Evolutionary conservation across 352 stramenopile species (phyloP).

Genomic region (Globisporangium paddicum): DNA sequence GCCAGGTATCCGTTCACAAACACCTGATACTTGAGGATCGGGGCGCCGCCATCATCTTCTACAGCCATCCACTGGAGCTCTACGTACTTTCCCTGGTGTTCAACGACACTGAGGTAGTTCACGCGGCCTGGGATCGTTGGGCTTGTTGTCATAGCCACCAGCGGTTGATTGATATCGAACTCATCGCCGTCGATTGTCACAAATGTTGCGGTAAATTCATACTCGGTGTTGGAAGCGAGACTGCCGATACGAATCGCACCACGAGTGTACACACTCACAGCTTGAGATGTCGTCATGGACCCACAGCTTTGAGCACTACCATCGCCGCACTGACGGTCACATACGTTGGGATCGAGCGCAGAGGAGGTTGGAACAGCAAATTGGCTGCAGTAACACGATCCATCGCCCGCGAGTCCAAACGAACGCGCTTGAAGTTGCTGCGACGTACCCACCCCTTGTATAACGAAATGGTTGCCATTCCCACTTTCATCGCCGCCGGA

Average conservation of each 20-base stretch:
- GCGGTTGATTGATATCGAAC: slow-evolving; percentile 22
- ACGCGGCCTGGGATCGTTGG: slow-evolving; percentile 34
- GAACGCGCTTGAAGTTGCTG: slow-evolving; percentile 5
- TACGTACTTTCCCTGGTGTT: slow-evolving; percentile 19
- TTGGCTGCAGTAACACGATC: slow-evolving; percentile 37
- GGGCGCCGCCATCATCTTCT: slow-evolving; percentile 34
- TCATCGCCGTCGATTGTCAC: slow-evolving; percentile 21
- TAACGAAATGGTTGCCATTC: slow-evolving; percentile 36
- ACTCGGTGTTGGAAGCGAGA: slow-evolving; percentile 23
- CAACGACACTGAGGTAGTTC: slow-evolving; percentile 22
- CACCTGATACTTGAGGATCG: slow-evolving; percentile 32
- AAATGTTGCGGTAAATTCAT: slow-evolving; percentile 32
- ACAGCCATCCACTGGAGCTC: slow-evolving; percentile 44
- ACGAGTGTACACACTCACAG: slow-evolving; percentile 28
- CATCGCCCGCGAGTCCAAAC: slow-evolving; percentile 28
- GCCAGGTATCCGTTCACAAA: slow-evolving; percentile 40
- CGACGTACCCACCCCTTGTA: slow-evolving; percentile 11
- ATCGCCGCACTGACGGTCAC: slow-evolving; percentile 21
- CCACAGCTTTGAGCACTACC: slow-evolving; percentile 11
- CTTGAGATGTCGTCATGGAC: slow-evolving; percentile 7
- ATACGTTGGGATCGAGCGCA: slow-evolving; percentile 6
- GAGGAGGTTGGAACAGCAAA: neutral
- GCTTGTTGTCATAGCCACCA: slow-evolving; percentile 26
- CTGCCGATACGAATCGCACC: slow-evolving; percentile 30
- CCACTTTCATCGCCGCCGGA: slow-evolving; percentile 25